Conservation (phyloP, 164 flowering plant species). For the Macadamia integrifolia region DNA sequence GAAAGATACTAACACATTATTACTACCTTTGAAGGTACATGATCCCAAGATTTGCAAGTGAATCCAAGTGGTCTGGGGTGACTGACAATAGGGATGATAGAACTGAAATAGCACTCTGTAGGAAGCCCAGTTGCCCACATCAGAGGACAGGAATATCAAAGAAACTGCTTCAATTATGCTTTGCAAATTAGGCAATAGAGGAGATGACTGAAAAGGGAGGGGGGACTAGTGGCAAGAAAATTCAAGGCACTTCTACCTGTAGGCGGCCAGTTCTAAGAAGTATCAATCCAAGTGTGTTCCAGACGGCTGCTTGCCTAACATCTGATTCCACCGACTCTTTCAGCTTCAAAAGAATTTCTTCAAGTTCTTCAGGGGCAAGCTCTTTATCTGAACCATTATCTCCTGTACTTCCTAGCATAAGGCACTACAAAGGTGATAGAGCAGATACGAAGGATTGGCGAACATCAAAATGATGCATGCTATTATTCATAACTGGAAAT, state of each 20-base stretch:
- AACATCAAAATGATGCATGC: conserved; percentile 6
- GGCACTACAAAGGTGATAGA: conserved; percentile 46
- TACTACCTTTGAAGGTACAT: conserved; percentile 77
- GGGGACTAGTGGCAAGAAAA: background rate
- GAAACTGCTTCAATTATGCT: background rate
- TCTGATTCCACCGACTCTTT: conserved; percentile 71
- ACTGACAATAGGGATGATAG: conserved; percentile 57
- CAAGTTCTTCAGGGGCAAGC: conserved; percentile 68
- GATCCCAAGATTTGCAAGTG: conserved; percentile 84
- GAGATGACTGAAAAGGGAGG: background rate
- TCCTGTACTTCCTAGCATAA: conserved; percentile 61
- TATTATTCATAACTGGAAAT: background rate
- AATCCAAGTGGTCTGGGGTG: conserved; percentile 72
- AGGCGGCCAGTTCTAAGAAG: conserved; percentile 77
- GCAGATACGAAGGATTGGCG: conserved; percentile 13
- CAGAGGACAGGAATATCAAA: conserved; percentile 2
- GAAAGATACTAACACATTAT: too few relatives aligned
- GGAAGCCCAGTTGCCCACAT: conserved; percentile 10
- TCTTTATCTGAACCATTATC: conserved; percentile 57
- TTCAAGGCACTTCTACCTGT: conserved; percentile 41
- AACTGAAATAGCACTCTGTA: conserved; percentile 73
- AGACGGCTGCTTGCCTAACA: conserved; percentile 71
- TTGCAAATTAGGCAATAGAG: background rate
- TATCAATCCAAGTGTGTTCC: conserved; percentile 82
- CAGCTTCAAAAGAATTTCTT: conserved; percentile 56